A percentile compares a stretch with the other conserved stretches of the same genome.
phyloP scores from a whole-genome alignment of 1,284 basidiomycete species.

The Cutaneotrichosporon cutaneum region DNA sequence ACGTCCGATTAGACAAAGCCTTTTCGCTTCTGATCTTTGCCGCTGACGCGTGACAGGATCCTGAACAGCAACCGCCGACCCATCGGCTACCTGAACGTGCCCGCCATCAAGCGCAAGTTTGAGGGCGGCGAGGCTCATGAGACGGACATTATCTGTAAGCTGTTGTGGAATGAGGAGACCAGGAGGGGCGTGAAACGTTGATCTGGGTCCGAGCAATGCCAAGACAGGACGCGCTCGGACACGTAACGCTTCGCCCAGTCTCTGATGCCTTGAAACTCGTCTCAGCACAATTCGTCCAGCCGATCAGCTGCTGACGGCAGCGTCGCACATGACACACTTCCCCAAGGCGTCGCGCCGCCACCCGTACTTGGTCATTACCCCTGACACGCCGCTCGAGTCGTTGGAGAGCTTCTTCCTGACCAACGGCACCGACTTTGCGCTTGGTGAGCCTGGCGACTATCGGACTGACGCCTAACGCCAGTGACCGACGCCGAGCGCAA shows the following conservation, averaged over 20 bases:
- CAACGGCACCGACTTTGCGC: conserved; percentile 65
- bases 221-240: neutral
- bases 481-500: conserved; percentile 79
- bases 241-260: neutral
- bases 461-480: conserved; percentile 44
- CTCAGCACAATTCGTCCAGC: neutral
- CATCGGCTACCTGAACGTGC: conserved; percentile 77
- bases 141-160: conserved; percentile 57
- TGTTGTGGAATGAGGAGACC: neutral
- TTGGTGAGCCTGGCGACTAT: conserved; percentile 58
- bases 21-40: neutral
- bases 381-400: conserved; percentile 69
- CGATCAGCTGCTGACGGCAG: conserved; percentile 52
- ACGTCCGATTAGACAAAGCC: conserved; percentile 30
- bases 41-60: conserved; percentile 58
- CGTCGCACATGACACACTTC: conserved; percentile 72
- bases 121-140: conserved; percentile 68
- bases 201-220: neutral
- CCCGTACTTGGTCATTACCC: conserved; percentile 74
- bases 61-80: conserved; percentile 69
- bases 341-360: conserved; percentile 60
- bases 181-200: neutral
- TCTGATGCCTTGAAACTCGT: neutral
- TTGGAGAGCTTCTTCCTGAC: conserved; percentile 69
- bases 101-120: conserved; percentile 70